These are phyloP conservation scores for Chrysanthemum seticuspe DNA, from an alignment of 129 eudicot species.

Conservation along the genomic window DNA sequence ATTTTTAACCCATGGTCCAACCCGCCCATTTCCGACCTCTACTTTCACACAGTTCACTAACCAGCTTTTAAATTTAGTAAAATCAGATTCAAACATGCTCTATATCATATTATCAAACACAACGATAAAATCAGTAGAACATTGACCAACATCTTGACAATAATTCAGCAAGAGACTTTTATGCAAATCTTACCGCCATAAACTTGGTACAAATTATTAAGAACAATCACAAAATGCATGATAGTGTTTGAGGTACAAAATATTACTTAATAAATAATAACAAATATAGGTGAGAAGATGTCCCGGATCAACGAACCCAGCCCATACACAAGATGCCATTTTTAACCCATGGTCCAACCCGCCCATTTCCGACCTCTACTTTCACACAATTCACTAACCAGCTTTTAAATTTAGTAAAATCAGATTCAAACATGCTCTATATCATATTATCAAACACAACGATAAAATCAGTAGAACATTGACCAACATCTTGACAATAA, in stretches of 20 bases:
- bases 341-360: background rate
- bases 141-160: background rate
- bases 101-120: background rate
- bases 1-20: background rate
- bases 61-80: slow-evolving; percentile 3
- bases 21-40: slow-evolving; percentile 3
- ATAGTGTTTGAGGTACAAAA: too few relatives aligned
- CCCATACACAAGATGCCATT: background rate
- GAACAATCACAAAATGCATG: background rate
- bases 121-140: slow-evolving; percentile 11
- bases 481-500: slow-evolving; percentile 1
- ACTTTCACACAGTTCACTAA: slow-evolving; percentile 5
- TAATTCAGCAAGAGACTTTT: slow-evolving; percentile 4
- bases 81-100: slow-evolving; percentile 19
- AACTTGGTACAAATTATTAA: slow-evolving; percentile 35
- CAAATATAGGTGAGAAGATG: background rate
- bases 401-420: background rate
- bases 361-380: background rate
- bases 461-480: slow-evolving; percentile 7
- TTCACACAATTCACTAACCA: slow-evolving; percentile 11
- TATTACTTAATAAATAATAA: too few relatives aligned
- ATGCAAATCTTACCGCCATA: slow-evolving; percentile 62
- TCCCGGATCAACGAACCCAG: background rate
- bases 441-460: slow-evolving; percentile 1
- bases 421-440: slow-evolving; percentile 16